Evolutionary conservation across 257 asterid genomes (phyloP).

Genomic region (Solanum chiquidenum): DNA sequence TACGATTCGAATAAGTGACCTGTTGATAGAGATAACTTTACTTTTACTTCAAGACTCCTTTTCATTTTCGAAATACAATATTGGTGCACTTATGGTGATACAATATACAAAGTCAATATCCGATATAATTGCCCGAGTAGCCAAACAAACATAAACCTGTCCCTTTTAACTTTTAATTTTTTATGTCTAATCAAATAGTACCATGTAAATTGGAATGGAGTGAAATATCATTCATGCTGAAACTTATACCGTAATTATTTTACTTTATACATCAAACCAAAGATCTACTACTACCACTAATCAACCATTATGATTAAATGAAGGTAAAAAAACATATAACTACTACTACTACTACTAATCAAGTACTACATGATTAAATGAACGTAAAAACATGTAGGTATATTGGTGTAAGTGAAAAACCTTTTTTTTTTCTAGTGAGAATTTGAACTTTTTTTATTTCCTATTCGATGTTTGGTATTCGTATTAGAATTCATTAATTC

Average conservation of each 20-base stretch:
- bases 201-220: not conserved
- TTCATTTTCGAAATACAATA: no score
- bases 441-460: not conserved
- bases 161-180: no score
- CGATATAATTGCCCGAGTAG: not conserved
- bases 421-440: not conserved
- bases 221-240: not conserved
- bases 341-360: not conserved
- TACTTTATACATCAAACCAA: not conserved
- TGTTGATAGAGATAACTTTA: no score
- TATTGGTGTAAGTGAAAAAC: not conserved
- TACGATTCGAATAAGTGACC: not conserved
- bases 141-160: not conserved
- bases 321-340: not conserved
- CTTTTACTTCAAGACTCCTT: no score
- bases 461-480: fast-evolving
- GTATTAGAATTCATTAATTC: no score
- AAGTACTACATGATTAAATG: not conserved
- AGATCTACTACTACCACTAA: not conserved
- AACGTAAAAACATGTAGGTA: not conserved
- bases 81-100: not conserved
- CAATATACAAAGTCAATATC: not conserved
- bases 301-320: not conserved
- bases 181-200: not conserved
- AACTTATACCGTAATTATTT: not conserved